Conservation (phyloP, 2,329 filamentous ascomycete species). For the Paracoccidioides brasiliensis region DNA sequence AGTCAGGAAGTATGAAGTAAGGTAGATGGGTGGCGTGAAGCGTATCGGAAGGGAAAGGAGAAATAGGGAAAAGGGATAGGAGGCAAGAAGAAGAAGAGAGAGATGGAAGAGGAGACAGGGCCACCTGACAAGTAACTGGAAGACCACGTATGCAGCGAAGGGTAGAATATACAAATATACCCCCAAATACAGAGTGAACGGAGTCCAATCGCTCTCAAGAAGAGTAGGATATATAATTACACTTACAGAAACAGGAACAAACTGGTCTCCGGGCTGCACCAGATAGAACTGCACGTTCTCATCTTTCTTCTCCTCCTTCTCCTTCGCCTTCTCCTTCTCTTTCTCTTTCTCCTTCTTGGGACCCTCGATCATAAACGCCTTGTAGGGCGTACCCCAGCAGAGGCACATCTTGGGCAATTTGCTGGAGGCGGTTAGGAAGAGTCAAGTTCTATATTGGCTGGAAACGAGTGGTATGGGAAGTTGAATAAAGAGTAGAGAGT, state of each 20-base stretch:
- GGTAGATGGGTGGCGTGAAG: not conserved
- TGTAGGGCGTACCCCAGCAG: constrained; percentile 11
- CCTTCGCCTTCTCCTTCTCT: constrained; percentile 1
- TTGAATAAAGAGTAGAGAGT: not conserved
- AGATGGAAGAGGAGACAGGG: not conserved
- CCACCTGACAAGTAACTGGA: not conserved
- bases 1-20: not conserved
- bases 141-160: not conserved
- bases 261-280: not conserved
- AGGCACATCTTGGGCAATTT: not conserved
- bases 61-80: not conserved
- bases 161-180: not conserved
- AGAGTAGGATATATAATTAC: not conserved
- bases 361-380: constrained; percentile 10
- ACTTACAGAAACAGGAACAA: not conserved
- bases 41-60: not conserved
- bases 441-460: too few relatives aligned
- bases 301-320: constrained; percentile 5
- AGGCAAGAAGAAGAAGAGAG: too few relatives aligned
- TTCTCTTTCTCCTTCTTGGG: constrained; percentile 8
- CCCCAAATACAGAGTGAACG: not conserved
- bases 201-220: not conserved
- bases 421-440: not conserved
- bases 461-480: not conserved
- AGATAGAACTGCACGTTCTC: not conserved